These are phyloP conservation scores for Eimeria sp. DNA, from an alignment of 169 alveolate genomes.

Conservation along the genomic window DNA sequence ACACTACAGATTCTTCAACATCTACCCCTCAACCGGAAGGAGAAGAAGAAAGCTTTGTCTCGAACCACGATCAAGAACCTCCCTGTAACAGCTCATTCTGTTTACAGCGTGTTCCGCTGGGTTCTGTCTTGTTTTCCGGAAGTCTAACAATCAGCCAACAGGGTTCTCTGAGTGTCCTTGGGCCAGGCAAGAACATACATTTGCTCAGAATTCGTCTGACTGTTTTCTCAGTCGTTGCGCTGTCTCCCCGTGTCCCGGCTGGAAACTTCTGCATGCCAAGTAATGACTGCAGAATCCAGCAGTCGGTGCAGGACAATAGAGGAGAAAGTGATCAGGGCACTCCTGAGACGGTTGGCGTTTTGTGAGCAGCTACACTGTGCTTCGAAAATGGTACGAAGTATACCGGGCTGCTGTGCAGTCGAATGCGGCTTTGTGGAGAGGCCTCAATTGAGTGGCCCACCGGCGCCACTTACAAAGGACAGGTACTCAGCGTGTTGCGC, in stretches of 20 bases:
- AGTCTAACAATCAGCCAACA: neutral
- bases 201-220: too few relatives aligned
- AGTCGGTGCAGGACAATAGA: too few relatives aligned
- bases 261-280: neutral
- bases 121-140: conserved; percentile 26
- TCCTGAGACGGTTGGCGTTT: neutral
- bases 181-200: conserved; percentile 54
- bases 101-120: conserved; percentile 1
- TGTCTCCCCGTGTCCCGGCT: neutral
- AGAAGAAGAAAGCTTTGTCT: neutral
- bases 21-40: conserved; percentile 1
- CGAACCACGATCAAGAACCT: neutral
- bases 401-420: conserved; percentile 17
- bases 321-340: neutral
- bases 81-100: neutral
- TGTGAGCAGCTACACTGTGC: conserved; percentile 51
- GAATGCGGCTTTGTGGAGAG: conserved; percentile 63
- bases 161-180: conserved; percentile 9
- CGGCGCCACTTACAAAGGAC: conserved; percentile 65
- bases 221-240: neutral
- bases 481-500: neutral
- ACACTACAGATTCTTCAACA: neutral
- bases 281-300: too few relatives aligned
- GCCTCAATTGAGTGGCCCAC: conserved; percentile 48
- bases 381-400: conserved; percentile 27